Evolutionary conservation across 352 stramenopile species (phyloP), one percentile per base, ranked within the genome.

Genomic region (Globisporangium acanthophoron): DNA sequence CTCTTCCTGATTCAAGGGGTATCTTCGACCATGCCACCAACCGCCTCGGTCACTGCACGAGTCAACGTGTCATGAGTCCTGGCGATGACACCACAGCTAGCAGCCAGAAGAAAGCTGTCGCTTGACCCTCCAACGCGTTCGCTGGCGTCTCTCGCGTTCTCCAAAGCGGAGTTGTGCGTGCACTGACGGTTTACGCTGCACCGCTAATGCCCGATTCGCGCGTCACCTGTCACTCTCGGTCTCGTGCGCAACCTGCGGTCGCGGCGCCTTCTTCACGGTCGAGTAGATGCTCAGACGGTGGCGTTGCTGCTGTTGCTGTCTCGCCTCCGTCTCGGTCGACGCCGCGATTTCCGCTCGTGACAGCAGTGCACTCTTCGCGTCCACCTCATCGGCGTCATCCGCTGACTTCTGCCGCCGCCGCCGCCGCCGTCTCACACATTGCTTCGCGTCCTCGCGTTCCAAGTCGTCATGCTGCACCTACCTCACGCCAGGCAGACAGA

Each of bases 281-380:
- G 71, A 77, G 53, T 77, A 40, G 44, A 80, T 70, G 33, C 64
- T 70, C 27, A 84, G 54, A 18, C 74, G 67, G 47, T 67, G 72
- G 3, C 72, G 67, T 8, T 31, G 46, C 46, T 20, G 48, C 3
- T 54, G 48, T 27, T 29, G 47, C 47, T 53, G 27, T 3, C 18
- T 15, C 33, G n/a, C 27, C 13, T 54, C 27, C 12, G 48, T 5
- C 29, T 27, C 29, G 27, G 11, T 24, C 27, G 8, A 13, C 31
- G 13, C n/a, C 8, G n/a, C 33, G 13, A 6, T n/a, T 29, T 43
- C 12, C n/a, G 48, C 4, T 12, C 43, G 31, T 37, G 33, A 41
- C 13, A n/a, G 6, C 4, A 13, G 3, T 15, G 33, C 27, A 16
- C 5, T 24, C 24, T 37, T 33, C 21, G 1, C 47, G 16, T 15